phyloP scores from a whole-genome alignment of 2,329 filamentous ascomycete genomes.

The Arthrobotrys conoides region DNA sequence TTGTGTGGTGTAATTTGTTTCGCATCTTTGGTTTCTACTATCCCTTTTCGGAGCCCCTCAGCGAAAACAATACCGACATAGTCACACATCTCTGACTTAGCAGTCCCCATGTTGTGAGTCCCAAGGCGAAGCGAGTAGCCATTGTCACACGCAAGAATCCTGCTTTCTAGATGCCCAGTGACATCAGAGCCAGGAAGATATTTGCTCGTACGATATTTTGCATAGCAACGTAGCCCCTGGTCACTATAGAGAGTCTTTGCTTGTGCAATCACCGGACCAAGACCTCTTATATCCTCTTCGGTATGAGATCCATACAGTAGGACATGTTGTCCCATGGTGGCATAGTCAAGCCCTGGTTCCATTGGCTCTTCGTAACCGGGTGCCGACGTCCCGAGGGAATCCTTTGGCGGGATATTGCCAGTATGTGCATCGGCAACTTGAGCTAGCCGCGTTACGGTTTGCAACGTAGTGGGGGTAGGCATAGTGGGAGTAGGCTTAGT shows the following conservation, averaged over 20 bases:
- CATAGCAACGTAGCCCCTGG: neutral
- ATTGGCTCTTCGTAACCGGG: neutral
- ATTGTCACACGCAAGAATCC: constrained; percentile 17
- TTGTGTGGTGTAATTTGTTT: neutral
- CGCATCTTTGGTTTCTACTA: neutral
- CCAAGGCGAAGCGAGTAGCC: constrained; percentile 16
- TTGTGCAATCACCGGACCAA: neutral
- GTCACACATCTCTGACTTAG: neutral
- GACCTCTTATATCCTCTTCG: neutral
- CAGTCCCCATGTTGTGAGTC: neutral
- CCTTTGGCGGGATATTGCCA: no score
- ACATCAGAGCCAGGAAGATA: constrained; percentile 16
- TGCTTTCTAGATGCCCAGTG: constrained; percentile 12
- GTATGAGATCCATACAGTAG: neutral
- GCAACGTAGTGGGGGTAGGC: neutral
- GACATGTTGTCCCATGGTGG: neutral
- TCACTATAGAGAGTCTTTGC: neutral
- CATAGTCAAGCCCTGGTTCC: neutral
- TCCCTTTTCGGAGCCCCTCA: neutral
- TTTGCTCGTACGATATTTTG: constrained; percentile 11
- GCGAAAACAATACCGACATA: neutral
- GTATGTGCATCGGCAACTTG: neutral
- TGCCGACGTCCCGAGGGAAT: no score
- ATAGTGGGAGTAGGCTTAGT: neutral
- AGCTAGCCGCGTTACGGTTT: neutral